Conservation (phyloP, 352 stramenopile species). For the Pythium phragmiticola region DNA sequence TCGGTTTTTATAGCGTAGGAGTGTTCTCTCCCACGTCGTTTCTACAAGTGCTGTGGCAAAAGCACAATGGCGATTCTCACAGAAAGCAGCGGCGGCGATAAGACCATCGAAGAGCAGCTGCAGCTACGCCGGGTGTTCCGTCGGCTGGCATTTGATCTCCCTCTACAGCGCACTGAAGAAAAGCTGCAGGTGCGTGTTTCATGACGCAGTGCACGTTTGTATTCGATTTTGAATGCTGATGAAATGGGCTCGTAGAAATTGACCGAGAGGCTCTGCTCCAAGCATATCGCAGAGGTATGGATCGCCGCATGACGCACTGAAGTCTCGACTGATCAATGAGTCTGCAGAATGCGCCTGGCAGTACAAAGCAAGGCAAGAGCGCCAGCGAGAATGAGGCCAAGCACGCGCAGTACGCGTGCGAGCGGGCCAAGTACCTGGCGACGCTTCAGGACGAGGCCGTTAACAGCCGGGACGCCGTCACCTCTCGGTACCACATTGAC, state of each 20-base stretch:
- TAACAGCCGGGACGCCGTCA: constrained; percentile 54
- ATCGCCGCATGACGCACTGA: neutral
- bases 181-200: constrained; percentile 51
- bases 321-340: neutral
- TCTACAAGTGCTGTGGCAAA: neutral
- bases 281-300: constrained; percentile 23
- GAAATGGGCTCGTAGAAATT: constrained; percentile 33
- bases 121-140: constrained; percentile 74
- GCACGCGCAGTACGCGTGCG: constrained; percentile 35
- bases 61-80: constrained; percentile 19
- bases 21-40: neutral
- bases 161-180: constrained; percentile 49
- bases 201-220: neutral
- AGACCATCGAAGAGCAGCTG: constrained; percentile 76
- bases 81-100: constrained; percentile 26
- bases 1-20: neutral
- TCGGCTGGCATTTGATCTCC: constrained; percentile 62
- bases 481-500: constrained; percentile 51
- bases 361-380: constrained; percentile 23
- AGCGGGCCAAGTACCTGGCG: constrained; percentile 44
- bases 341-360: neutral
- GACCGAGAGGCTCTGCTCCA: constrained; percentile 39
- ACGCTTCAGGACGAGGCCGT: constrained; percentile 61
- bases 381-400: constrained; percentile 39
- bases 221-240: neutral